These are phyloP conservation scores for Venturia effusa DNA, from an alignment of 2,329 filamentous ascomycete genomes.

Conservation along the genomic window DNA sequence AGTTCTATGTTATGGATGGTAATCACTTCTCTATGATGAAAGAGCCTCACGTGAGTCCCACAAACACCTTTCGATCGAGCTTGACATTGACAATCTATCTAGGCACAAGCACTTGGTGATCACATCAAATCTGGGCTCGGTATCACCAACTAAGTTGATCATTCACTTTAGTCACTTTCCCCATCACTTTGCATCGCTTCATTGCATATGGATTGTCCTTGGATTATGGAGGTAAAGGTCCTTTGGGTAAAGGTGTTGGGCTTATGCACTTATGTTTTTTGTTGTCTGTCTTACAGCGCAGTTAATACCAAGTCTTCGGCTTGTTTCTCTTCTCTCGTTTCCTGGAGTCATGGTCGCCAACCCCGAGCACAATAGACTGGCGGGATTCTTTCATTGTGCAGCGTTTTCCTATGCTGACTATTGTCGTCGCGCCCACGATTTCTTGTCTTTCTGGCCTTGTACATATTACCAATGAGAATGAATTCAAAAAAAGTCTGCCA, in stretches of 20 bases:
- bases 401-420: neutral
- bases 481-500: neutral
- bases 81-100: neutral
- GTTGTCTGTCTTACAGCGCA: neutral
- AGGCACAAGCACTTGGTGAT: slow-evolving; percentile 11
- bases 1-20: slow-evolving; percentile 55
- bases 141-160: neutral
- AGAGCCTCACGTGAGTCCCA: slow-evolving; percentile 32
- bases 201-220: neutral
- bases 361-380: neutral
- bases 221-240: neutral
- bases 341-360: neutral
- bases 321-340: neutral
- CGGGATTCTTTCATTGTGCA: neutral
- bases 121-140: slow-evolving; percentile 10
- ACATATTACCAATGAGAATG: neutral
- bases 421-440: neutral
- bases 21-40: slow-evolving; percentile 74
- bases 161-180: neutral
- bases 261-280: neutral
- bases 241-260: neutral
- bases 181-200: neutral
- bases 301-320: neutral
- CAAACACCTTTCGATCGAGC: neutral
- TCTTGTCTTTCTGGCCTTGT: neutral